These are phyloP conservation scores for Pseudozyma hubeiensis DNA, from an alignment of 1,284 basidiomycete genomes.

Conservation along the genomic window DNA sequence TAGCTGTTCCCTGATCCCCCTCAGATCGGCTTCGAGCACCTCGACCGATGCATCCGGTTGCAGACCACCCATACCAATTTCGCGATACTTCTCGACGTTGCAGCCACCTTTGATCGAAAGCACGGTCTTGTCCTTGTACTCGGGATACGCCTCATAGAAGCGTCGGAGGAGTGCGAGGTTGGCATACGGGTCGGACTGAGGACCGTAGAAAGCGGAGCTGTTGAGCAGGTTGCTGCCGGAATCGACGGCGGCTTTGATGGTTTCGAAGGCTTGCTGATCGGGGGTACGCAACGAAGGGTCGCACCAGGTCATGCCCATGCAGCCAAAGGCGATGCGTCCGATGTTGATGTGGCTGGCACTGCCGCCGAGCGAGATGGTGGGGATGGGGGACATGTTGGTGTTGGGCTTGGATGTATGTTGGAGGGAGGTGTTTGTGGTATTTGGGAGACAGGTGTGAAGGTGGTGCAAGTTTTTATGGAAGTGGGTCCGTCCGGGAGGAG, in stretches of 20 bases:
- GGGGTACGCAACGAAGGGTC: slow-evolving; percentile 60
- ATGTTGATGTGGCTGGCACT: slow-evolving; percentile 39
- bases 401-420: too few relatives aligned
- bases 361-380: slow-evolving; percentile 47
- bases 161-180: slow-evolving; percentile 71
- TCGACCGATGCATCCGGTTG: slow-evolving; percentile 34
- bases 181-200: slow-evolving; percentile 61
- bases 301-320: slow-evolving; percentile 59
- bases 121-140: slow-evolving; percentile 73
- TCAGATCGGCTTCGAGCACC: slow-evolving; percentile 46
- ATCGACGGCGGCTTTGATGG: slow-evolving; percentile 75
- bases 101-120: slow-evolving; percentile 73
- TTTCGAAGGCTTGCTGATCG: slow-evolving; percentile 75
- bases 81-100: slow-evolving; percentile 21
- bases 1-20: slow-evolving; percentile 40
- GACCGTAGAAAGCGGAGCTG: slow-evolving; percentile 71
- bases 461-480: too few relatives aligned
- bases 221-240: slow-evolving; percentile 72
- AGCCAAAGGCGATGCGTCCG: slow-evolving; percentile 57
- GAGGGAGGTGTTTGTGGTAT: too few relatives aligned
- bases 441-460: too few relatives aligned
- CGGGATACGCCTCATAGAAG: slow-evolving; percentile 73
- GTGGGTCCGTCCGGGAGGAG: too few relatives aligned
- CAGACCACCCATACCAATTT: slow-evolving; percentile 44
- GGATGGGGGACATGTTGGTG: slow-evolving; percentile 58